Percentiles rank a stretch among this genome's conserved stretches.
Evolutionary conservation across 2,329 filamentous ascomycete species (phyloP).

Genomic region (Claviceps lovelessii): DNA sequence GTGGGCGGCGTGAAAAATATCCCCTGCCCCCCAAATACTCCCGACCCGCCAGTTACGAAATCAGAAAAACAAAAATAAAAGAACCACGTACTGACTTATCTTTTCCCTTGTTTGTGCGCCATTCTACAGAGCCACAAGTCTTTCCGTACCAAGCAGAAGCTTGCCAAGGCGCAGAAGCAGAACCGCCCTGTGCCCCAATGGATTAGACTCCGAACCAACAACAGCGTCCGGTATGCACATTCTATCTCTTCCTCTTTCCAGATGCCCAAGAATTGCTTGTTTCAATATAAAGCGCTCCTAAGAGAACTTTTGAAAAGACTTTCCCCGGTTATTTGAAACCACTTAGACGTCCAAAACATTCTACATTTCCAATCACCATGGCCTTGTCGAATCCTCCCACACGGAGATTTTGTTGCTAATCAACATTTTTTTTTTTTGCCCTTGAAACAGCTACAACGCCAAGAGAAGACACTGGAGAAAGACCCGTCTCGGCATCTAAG

Average conservation of each 20-base stretch:
- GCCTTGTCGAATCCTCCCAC: not conserved
- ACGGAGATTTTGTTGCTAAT: conserved; percentile 6
- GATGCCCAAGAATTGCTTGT: not conserved
- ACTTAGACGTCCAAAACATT: not conserved
- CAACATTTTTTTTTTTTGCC: not conserved
- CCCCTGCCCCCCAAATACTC: not conserved
- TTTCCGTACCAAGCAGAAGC: conserved; percentile 99
- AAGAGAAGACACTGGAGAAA: conserved; percentile 99
- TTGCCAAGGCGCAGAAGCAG: conserved; percentile 99
- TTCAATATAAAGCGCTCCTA: not conserved
- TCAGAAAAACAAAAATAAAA: not conserved
- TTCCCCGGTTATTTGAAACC: not conserved
- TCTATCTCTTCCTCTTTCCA: not conserved
- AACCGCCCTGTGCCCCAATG: conserved; percentile 99
- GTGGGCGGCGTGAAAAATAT: not conserved
- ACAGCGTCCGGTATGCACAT: conserved; percentile 89
- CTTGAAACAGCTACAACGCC: conserved; percentile 76
- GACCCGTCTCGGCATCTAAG: conserved; percentile 97
- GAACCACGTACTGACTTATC: conserved; percentile 1
- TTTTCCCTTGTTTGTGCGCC: not conserved
- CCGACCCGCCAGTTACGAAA: not conserved
- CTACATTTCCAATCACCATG: not conserved
- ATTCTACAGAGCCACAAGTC: conserved; percentile 83
- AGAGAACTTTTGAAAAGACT: not conserved
- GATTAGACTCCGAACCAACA: conserved; percentile 95